phyloP scores from a whole-genome alignment of 208 protist genomes.

The Leishmania turanica region DNA sequence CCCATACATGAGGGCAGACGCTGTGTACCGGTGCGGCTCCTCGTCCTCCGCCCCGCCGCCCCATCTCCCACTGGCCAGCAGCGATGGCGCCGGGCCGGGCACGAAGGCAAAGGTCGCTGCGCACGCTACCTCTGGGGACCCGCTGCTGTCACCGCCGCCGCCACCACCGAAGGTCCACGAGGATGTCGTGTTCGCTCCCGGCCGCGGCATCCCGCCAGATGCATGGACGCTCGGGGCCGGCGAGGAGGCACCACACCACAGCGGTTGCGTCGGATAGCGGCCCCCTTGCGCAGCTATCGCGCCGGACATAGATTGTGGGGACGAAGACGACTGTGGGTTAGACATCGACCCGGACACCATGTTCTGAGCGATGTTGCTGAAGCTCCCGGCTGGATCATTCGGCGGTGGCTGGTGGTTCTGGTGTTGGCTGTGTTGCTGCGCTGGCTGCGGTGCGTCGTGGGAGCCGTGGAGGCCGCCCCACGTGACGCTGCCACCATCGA shows the following conservation, averaged over 20 bases:
- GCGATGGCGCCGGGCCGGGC: neutral
- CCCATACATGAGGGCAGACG: constrained; percentile 15
- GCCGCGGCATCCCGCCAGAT: neutral
- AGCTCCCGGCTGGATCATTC: constrained; percentile 10
- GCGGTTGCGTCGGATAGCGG: neutral
- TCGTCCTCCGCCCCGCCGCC: constrained; percentile 15
- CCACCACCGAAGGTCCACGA: neutral
- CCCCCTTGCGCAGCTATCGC: neutral
- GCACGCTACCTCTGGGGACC: neutral
- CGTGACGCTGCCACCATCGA: neutral
- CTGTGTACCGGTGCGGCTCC: constrained; percentile 6
- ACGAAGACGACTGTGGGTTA: neutral
- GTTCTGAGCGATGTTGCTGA: constrained; percentile 10
- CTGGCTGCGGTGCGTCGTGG: neutral
- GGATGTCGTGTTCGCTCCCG: neutral
- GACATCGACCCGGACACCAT: neutral
- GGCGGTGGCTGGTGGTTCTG: neutral
- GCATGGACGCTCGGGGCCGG: neutral
- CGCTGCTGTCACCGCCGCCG: neutral
- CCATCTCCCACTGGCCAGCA: neutral
- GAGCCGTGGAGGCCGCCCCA: neutral
- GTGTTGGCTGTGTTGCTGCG: neutral
- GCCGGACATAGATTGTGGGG: constrained; percentile 6
- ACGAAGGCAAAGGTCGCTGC: neutral
- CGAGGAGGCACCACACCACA: constrained; percentile 9